Base-by-base conservation (phyloP, 148 eudicot species). In the Vaccinium corymbosum region DNA sequence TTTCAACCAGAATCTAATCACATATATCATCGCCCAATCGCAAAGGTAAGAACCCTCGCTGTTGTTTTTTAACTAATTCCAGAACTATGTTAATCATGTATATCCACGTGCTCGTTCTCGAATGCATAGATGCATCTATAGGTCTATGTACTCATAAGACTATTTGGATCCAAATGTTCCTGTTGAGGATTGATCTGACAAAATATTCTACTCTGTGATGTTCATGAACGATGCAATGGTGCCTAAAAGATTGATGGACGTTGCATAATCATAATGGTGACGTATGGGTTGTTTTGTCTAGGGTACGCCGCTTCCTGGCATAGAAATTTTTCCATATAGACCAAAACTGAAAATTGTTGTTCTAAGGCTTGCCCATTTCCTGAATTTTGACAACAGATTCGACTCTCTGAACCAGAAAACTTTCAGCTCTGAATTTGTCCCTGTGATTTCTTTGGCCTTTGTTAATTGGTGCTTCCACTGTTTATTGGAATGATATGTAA, bases 31-130 rank as follows among this genome's bases (percentile, higher is more conserved):
- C 85, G 86, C 62, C 88, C 88, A 49, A 55, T 85, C 15, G 17
- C 82, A 57, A 68, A 83, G 93, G 98, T 94, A 93, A 86, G 87
- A 50, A 17, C 82, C 83, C 59, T 78, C 17, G 42, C 55, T 79
- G 12, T 49, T 1, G 35, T 53, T 53, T n/a, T 52, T 61, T 25
- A 38, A 27, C 20, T 0, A 48, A 48, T 55, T 66, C 56, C 46
- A 17, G 32, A 52, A 73, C n/a, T 22, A 74, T 74, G 38, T 71
- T 12, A 29, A 71, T 14, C 46, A 14, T 61, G 48, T 16, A 14
- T 29, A 27, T 68, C 5, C 15, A 27, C 0, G 75, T 29, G 75
- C 20, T 13, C 32, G 32, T 71, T 13, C 15, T 12, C 19, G 35
- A 13, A 29, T 68, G 5, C 16, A 29, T 29, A 13, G 32, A 32